Evolutionary conservation across 192 early-diverging fungal species (phyloP), one percentile per base, ranked within the genome.

Genomic region (Umbelopsis vinacea): DNA sequence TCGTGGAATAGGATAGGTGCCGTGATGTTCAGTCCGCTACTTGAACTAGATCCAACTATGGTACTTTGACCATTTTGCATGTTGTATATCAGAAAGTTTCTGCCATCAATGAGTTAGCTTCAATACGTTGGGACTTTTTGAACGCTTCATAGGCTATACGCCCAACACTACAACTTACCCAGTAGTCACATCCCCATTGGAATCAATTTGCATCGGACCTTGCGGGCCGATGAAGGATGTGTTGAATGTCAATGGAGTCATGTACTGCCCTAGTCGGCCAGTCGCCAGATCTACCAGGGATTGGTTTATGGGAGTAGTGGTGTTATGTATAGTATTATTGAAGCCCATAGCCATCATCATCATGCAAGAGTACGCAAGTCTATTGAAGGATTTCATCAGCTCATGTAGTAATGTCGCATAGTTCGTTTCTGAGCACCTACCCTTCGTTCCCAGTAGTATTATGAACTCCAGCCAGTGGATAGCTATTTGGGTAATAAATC

Each of bases 331-430:
- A 4, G 77, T 77, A 55, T 78, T 74, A 21, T 77, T 81, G 50
- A 86, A 86, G 2, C 80, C 82, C 10, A 71, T 50, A 3, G 82
- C 84, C 78, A 85, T 72, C 0, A 76, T 69, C 84, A 86, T 83
- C 82, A 86, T 82, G 57, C 84, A 86, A 11, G 82, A 86, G 52
- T 86, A 86, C 17, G 82, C 84, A 46, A 81, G 38, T 14, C 74
- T 76, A 50, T 54, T 43, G 33, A 35, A 63, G 14, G 43, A n/a
- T n/a, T 46, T 60, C 46, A 70, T 10, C n/a, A 66, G 23, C n/a
- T 12, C 52, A 24, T 60, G 23, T 24, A 70, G 48, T 19, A 24
- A 50, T 11, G 6, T 43, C 11, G 40, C 40, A 29, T 70, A 43
- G 38, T n/a, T 26, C 22, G 35, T 17, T 71, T 0, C 22, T 14